Percentiles rank a stretch among this genome's conserved stretches.
phyloP scores from a whole-genome alignment of 2,329 filamentous ascomycete genomes.

The Gaeumannomyces sp. region DNA sequence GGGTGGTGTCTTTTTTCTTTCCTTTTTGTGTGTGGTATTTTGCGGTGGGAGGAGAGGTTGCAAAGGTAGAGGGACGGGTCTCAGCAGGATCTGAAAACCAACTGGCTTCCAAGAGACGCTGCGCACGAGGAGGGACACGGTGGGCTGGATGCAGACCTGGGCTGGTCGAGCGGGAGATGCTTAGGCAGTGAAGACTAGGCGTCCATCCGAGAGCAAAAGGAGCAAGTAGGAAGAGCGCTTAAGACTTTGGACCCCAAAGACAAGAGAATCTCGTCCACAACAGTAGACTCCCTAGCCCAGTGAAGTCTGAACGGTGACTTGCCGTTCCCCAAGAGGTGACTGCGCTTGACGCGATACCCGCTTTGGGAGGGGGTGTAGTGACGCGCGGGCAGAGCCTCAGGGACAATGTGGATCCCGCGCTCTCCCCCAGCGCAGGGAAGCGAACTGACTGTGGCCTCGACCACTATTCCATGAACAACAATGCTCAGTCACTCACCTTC shows the following conservation, averaged over 20 bases:
- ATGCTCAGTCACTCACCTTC: conserved; percentile 13
- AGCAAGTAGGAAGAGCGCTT: not conserved
- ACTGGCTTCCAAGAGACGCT: not conserved
- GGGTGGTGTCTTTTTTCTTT: too few relatives aligned
- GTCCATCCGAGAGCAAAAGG: not conserved
- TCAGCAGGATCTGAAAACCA: not conserved
- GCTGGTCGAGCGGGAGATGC: not conserved
- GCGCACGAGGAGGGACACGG: too few relatives aligned
- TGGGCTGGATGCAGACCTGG: too few relatives aligned
- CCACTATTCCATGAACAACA: not conserved
- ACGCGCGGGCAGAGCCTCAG: not conserved
- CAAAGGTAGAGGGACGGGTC: not conserved
- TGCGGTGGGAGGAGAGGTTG: too few relatives aligned
- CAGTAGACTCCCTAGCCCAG: not conserved
- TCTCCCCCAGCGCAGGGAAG: too few relatives aligned
- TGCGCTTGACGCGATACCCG: not conserved
- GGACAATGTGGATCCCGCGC: not conserved
- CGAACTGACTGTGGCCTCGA: not conserved
- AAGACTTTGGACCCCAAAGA: too few relatives aligned
- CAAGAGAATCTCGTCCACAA: too few relatives aligned
- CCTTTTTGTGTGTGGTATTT: too few relatives aligned
- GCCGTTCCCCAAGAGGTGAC: not conserved
- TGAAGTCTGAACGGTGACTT: not conserved
- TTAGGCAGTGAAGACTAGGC: not conserved
- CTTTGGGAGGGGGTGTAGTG: not conserved